These are phyloP conservation scores for Atalantia buxifolia DNA, from an alignment of 345 rosid genomes.

Conservation along the genomic window DNA sequence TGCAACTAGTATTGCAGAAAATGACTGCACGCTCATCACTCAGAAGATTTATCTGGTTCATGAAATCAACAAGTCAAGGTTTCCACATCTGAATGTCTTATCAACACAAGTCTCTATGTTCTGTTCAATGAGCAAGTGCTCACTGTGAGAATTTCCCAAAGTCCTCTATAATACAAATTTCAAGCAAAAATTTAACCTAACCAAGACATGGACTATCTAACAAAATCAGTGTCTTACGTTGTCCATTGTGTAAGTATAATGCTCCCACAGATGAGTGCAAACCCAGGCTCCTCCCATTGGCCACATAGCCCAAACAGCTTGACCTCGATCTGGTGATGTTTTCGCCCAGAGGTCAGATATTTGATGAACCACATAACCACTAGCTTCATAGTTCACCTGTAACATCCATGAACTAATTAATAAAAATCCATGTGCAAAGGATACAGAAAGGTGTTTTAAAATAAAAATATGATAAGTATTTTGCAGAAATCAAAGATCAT, in stretches of 20 bases:
- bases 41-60: background rate
- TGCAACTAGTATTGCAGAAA: background rate
- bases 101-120: background rate
- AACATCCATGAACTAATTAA: background rate
- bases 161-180: background rate
- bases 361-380: conserved; percentile 94
- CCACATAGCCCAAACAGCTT: conserved; percentile 88
- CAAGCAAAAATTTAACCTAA: background rate
- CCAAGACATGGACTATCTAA: background rate
- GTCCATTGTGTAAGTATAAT: conserved; percentile 78
- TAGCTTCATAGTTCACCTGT: conserved; percentile 85
- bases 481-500: background rate
- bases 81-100: background rate
- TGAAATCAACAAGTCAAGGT: background rate
- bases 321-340: conserved; percentile 74
- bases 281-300: conserved; percentile 99
- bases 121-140: background rate
- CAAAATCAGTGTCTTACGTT: conserved; percentile 46
- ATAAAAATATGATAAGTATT: background rate
- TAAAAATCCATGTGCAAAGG: background rate
- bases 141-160: background rate
- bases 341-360: conserved; percentile 90
- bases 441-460: background rate
- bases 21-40: background rate
- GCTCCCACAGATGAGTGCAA: conserved; percentile 96